phyloP scores from a whole-genome alignment of 1,139 yeast genomes.

The Suhomyces bolitotheri region DNA sequence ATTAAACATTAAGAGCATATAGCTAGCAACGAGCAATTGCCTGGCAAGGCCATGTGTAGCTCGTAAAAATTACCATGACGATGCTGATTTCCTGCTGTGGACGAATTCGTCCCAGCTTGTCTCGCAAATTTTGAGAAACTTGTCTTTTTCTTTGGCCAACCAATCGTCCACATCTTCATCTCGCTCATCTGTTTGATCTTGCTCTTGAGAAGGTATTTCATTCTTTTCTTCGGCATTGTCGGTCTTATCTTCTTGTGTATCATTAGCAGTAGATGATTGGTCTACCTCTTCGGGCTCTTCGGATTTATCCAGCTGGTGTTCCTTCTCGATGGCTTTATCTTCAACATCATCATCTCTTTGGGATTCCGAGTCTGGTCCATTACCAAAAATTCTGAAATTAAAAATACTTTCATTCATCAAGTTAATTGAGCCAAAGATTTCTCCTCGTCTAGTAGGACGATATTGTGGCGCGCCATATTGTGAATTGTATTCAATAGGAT shows the following conservation, averaged over 20 bases:
- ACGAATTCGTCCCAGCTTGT: slow-evolving; percentile 56
- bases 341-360: slow-evolving; percentile 15
- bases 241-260: background rate
- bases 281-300: slow-evolving; percentile 1
- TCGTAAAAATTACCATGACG: slow-evolving; percentile 2
- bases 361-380: slow-evolving; percentile 11
- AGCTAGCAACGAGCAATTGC: too few relatives aligned
- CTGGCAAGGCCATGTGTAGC: too few relatives aligned
- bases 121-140: slow-evolving; percentile 53
- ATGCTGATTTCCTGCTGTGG: slow-evolving; percentile 10
- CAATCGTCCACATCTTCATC: slow-evolving; percentile 13
- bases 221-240: background rate
- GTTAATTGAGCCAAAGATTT: slow-evolving; percentile 43
- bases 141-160: slow-evolving; percentile 38
- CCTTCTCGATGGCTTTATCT: slow-evolving; percentile 13
- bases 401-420: slow-evolving; percentile 46
- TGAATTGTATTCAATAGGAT: slow-evolving; percentile 4
- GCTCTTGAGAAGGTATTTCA: background rate
- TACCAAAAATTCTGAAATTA: slow-evolving; percentile 41
- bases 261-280: background rate
- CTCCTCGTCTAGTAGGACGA: slow-evolving; percentile 24
- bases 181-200: slow-evolving; percentile 2
- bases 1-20: too few relatives aligned
- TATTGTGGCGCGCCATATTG: slow-evolving; percentile 3
- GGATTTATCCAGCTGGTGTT: slow-evolving; percentile 2